Evolutionary conservation across 257 asterid genomes (phyloP), one percentile per base, ranked within the genome.

Genomic region (Petunia axillaris): DNA sequence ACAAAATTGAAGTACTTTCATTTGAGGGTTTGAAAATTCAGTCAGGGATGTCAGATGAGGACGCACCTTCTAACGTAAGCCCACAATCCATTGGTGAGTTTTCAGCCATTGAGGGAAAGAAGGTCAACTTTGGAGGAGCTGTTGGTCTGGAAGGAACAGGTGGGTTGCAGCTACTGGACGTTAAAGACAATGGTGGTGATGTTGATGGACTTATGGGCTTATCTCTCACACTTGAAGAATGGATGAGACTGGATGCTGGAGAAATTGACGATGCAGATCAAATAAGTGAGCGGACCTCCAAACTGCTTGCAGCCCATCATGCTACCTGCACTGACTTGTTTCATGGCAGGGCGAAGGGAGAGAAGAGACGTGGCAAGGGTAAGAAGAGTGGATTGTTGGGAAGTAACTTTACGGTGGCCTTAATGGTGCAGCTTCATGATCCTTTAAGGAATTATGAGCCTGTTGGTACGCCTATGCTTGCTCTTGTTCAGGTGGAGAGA

Each of bases 391-490:
- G 99, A 46, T 87, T 96, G 86, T 84, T 96, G 53, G 97, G 98
- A 6, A 90, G 94, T 83, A 92, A 88, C 83, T 94, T 96, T 81
- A 96, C 97, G 0, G 97, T 96, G 77, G 98, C 98, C 11, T 80
- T 96, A 64, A 91, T 96, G 98, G 98, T 96, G 58, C 98, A 96
- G 88, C 89, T 96, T 48, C 97, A 95, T 60, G 98, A 96, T 87
- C 99, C 99, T 58, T 77, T 92, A 64, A 86, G 99, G 58, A 78
- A 96, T 85, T 96, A 87, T 68, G 99, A 96, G 87, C 89, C 95
- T 3, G 98, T 96, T 77, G 99, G 98, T 75, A 81, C 96, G n/a
- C 99, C 98, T 25, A 94, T 94, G 98, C 98, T 96, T 73, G 95
- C 98, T 63, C 94, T 96, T 75, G 89, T 96, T 85, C 99, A 96